Base-by-base conservation (phyloP, 1,139 yeast species). In the Sugiyamaella sp. region DNA sequence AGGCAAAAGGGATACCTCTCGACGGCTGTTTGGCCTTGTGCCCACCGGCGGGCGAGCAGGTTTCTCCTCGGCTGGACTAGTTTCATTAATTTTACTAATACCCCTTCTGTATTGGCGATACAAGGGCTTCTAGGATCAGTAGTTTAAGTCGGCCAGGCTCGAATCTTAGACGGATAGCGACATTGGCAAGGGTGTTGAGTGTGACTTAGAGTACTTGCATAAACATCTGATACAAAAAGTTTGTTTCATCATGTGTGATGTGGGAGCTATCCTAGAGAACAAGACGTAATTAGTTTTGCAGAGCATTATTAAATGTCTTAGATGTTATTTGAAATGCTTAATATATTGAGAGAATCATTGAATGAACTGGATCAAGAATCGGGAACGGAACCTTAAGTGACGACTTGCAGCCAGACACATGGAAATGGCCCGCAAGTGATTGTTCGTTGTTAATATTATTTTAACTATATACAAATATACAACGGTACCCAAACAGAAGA, bases 51-150 rank as follows among this genome's bases (percentile, higher is more conserved):
- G 35, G 4, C 4, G 35, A 12, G 35, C 35, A 29, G n/a, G 35
- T 29, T 14, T 29, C 35, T 29, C 14, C 29, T 29, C 14, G 8
- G 35, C 14, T 6, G 35, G 14, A 29, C 4, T 8, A 12, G 35
- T 29, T 29, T 29, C 35, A 29, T 29, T 29, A 29, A 29, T 29
- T 29, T 29, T 29, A 29, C 35, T 29, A 29, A 29, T 29, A 29
- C 35, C 35, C 4, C 29, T 12, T 10, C n/a, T 12, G 14, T 4
- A 14, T 6, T 12, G 14, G 35, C 14, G 4, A 12, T 4, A 29
- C 35, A 29, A 29, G 8, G 14, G 4, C 4, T 10, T 4, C 14
- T n/a, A n/a, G 14, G 35, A 14, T 12, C 8, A 12, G 8, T 29
- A 12, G 8, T 29, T 6, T 29, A 12, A 10, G 14, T 6, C 35